Conservation (phyloP, 176 grass and related monocot species). For the Metroxylon sagu region DNA sequence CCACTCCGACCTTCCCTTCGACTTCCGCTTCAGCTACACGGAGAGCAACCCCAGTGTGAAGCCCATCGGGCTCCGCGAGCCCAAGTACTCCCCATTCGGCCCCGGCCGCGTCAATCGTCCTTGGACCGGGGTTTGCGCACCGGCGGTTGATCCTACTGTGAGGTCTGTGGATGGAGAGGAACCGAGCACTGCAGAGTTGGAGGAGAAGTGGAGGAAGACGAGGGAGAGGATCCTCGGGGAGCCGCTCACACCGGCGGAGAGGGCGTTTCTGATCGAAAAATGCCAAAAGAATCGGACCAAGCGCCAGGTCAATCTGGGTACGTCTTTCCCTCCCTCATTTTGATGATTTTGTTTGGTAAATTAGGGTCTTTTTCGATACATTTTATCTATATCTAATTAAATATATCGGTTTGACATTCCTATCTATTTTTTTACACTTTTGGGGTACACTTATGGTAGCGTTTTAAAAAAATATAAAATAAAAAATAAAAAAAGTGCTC, state of each 20-base stretch:
- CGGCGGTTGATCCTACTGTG: constrained; percentile 58
- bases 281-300: constrained; percentile 77
- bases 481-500: no score
- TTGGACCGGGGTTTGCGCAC: constrained; percentile 71
- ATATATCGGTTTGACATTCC: no score
- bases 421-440: no score
- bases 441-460: no score
- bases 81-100: constrained; percentile 85
- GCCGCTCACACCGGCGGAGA: constrained; percentile 52
- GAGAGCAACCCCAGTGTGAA: constrained; percentile 47
- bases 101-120: constrained; percentile 71
- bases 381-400: no score
- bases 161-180: constrained; percentile 39
- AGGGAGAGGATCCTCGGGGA: constrained; percentile 58
- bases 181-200: constrained; percentile 34
- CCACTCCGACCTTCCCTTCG: constrained; percentile 65
- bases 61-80: constrained; percentile 77
- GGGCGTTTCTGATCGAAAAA: constrained; percentile 32
- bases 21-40: constrained; percentile 95
- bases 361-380: no score
- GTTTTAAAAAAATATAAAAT: no score
- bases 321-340: not conserved
- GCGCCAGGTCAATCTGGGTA: constrained; percentile 89
- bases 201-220: constrained; percentile 32
- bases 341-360: no score